Evolutionary conservation across 352 stramenopile species (phyloP).

Genomic region (Globisporangium solare): DNA sequence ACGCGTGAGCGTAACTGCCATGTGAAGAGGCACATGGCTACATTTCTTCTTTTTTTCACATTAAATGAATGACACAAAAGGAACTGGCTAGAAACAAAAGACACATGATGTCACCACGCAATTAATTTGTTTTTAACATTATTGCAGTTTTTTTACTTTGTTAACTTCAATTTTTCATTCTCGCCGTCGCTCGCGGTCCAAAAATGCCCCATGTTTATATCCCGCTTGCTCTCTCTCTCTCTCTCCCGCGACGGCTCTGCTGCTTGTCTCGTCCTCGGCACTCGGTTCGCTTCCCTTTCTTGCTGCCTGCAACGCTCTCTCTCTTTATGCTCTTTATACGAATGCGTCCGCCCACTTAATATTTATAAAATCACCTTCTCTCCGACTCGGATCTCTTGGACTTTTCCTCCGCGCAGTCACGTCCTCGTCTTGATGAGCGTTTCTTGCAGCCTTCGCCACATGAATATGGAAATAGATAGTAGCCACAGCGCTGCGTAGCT

Average conservation of each 20-base stretch:
- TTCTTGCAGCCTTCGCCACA: background rate
- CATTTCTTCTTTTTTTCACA: no score
- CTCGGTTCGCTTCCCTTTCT: conserved; percentile 4
- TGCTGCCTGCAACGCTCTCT: background rate
- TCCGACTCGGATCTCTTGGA: background rate
- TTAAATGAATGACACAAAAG: no score
- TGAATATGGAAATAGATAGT: background rate
- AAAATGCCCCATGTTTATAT: background rate
- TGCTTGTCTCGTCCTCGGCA: background rate
- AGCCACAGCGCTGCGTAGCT: background rate
- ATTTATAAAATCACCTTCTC: conserved; percentile 10
- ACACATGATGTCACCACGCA: no score
- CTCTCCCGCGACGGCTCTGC: background rate
- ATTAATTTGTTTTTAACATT: background rate
- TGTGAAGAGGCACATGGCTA: no score
- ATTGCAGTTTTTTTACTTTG: no score
- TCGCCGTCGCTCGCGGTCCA: no score
- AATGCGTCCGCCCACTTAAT: conserved; percentile 1
- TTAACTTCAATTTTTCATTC: no score
- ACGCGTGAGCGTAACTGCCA: no score
- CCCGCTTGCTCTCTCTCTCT: background rate
- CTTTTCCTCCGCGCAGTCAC: no score
- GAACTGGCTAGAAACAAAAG: background rate
- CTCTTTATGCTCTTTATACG: background rate
- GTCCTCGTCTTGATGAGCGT: background rate